phyloP scores from a whole-genome alignment of 2,329 filamentous ascomycete genomes.

The Fusarium ambrosium region DNA sequence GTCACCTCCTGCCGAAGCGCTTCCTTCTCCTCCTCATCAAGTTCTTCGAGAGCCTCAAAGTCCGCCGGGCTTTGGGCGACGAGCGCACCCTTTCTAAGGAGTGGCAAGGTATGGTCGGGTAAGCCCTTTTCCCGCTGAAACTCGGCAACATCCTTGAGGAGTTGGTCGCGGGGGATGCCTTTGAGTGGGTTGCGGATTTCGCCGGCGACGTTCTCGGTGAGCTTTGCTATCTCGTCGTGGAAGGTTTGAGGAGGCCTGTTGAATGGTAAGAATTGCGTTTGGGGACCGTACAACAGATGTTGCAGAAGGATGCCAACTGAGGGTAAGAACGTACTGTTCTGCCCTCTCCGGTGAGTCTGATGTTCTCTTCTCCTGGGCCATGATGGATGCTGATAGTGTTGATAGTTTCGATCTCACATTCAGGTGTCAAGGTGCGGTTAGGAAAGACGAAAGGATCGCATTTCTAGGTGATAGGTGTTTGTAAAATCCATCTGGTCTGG shows the following conservation, averaged over 20 bases:
- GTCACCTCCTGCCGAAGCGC: slow-evolving; percentile 59
- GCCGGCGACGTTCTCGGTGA: background rate
- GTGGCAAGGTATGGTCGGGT: slow-evolving; percentile 58
- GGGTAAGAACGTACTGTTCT: background rate
- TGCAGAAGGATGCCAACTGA: too few species aligned
- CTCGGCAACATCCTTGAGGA: slow-evolving; percentile 66
- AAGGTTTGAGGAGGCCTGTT: background rate
- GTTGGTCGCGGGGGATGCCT: slow-evolving; percentile 63
- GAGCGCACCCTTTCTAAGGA: slow-evolving; percentile 49
- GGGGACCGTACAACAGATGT: background rate
- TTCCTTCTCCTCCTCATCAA: slow-evolving; percentile 59
- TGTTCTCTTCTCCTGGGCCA: background rate
- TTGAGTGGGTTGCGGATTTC: slow-evolving; percentile 26
- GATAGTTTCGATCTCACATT: background rate
- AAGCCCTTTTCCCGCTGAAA: slow-evolving; percentile 66
- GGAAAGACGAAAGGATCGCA: background rate
- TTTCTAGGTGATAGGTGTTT: background rate
- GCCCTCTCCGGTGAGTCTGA: background rate
- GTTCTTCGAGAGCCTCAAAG: slow-evolving; percentile 62
- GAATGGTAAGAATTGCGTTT: background rate
- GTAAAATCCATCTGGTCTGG: background rate
- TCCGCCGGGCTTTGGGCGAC: slow-evolving; percentile 57
- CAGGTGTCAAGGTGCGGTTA: too few species aligned
- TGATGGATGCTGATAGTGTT: background rate
- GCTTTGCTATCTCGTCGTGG: background rate